phyloP scores from a whole-genome alignment of 1,284 basidiomycete species.

The Schizophyllum commune region DNA sequence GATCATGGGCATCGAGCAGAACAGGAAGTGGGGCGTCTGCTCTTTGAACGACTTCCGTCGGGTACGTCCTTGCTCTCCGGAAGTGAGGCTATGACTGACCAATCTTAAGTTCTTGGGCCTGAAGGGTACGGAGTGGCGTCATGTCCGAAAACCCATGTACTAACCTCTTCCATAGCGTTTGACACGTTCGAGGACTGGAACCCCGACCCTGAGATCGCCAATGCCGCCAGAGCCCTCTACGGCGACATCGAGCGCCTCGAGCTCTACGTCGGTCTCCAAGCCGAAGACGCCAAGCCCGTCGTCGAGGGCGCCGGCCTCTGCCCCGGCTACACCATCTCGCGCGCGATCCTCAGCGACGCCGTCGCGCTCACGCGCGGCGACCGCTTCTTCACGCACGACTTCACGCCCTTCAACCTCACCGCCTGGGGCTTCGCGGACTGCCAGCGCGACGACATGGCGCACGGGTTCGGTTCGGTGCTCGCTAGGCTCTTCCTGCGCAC shows the following conservation, averaged over 20 bases:
- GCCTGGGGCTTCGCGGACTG: constrained; percentile 78
- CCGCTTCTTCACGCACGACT: constrained; percentile 77
- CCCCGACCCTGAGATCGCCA: constrained; percentile 60
- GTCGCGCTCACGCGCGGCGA: constrained; percentile 80
- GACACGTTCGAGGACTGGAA: constrained; percentile 79
- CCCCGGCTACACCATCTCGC: constrained; percentile 81
- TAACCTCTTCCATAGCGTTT: constrained; percentile 34
- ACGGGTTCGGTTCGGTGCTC: constrained; percentile 67
- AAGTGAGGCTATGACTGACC: not conserved
- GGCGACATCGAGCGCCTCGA: constrained; percentile 75
- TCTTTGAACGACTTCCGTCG: constrained; percentile 82
- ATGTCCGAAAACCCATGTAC: not conserved
- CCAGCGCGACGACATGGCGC: constrained; percentile 58
- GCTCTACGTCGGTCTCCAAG: constrained; percentile 71
- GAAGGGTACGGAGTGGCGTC: constrained; percentile 39
- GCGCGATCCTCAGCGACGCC: constrained; percentile 86
- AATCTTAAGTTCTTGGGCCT: constrained; percentile 56
- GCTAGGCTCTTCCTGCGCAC: constrained; percentile 68
- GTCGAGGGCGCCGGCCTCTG: constrained; percentile 76
- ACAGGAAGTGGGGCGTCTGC: constrained; percentile 75
- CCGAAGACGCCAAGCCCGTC: constrained; percentile 68
- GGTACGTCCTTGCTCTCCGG: constrained; percentile 22
- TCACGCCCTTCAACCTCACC: constrained; percentile 75
- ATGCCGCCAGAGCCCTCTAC: constrained; percentile 71
- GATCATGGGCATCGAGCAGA: constrained; percentile 76